phyloP scores from a whole-genome alignment of 208 protist species.

The Crithidia bombi region DNA sequence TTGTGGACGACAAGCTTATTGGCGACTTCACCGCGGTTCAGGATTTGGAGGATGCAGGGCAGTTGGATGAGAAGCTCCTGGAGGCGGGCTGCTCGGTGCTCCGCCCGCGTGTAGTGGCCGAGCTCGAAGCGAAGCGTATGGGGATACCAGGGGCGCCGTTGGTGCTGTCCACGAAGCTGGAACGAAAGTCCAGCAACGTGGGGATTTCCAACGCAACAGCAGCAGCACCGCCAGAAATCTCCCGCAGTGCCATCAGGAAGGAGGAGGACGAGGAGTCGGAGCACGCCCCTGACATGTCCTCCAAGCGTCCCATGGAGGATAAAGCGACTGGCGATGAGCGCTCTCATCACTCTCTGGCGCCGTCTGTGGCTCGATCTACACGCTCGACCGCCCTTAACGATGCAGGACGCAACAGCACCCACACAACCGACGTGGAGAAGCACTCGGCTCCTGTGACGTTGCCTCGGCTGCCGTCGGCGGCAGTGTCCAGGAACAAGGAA shows the following conservation, averaged over 20 bases:
- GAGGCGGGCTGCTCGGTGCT: constrained; percentile 40
- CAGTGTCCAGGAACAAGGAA: constrained; percentile 4
- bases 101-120: constrained; percentile 21
- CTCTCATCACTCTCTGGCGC: background rate
- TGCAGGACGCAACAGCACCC: background rate
- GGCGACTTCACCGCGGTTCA: constrained; percentile 65
- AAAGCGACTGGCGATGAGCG: background rate
- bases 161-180: constrained; percentile 4
- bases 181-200: background rate
- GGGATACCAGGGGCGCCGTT: constrained; percentile 9
- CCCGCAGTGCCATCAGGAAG: background rate
- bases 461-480: background rate
- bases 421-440: background rate
- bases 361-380: background rate
- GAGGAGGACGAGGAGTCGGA: background rate
- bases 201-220: background rate
- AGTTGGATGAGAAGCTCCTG: constrained; percentile 48
- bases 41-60: constrained; percentile 71
- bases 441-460: background rate
- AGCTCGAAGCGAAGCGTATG: background rate
- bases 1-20: constrained; percentile 60
- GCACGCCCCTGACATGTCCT: background rate
- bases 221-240: background rate
- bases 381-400: background rate
- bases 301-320: background rate